These are phyloP conservation scores for Dendrostoma leiphaemia DNA, from an alignment of 2,329 filamentous ascomycete genomes.

Conservation along the genomic window DNA sequence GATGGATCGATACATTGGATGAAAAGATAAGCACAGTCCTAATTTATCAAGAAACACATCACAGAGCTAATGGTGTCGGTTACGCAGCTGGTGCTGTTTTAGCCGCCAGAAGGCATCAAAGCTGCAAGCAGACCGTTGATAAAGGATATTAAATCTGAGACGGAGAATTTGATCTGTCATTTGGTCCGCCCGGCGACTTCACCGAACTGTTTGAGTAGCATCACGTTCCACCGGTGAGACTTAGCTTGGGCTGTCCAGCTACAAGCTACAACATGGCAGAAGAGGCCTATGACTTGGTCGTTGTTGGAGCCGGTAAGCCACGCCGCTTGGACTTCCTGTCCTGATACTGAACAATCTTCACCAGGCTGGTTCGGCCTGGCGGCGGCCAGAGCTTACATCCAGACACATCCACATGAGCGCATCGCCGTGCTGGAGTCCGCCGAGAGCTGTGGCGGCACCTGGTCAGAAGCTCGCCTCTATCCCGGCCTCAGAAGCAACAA, in stretches of 20 bases:
- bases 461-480: slow-evolving; percentile 58
- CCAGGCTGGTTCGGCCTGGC: slow-evolving; percentile 50
- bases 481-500: slow-evolving; percentile 64
- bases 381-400: slow-evolving; percentile 49
- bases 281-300: slow-evolving; percentile 10
- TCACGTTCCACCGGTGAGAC: background rate
- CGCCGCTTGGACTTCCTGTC: background rate
- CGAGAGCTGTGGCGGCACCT: slow-evolving; percentile 56
- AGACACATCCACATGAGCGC: slow-evolving; percentile 44
- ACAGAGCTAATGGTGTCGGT: too few species aligned
- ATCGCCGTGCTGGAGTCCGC: slow-evolving; percentile 51
- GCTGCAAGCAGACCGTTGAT: too few species aligned
- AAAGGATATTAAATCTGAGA: too few species aligned
- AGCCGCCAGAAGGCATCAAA: too few species aligned
- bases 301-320: slow-evolving; percentile 18
- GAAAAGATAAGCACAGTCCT: too few species aligned
- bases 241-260: background rate
- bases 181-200: too few species aligned
- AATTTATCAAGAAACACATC: background rate
- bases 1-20: too few species aligned
- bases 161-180: too few species aligned
- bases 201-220: background rate
- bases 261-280: slow-evolving; percentile 5
- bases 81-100: too few species aligned
- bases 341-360: background rate